Percentiles rank a stretch among this genome's conserved stretches.
These are phyloP conservation scores for Nidularia sp. DNA, from an alignment of 768 basidiomycete species.

Conservation along the genomic window DNA sequence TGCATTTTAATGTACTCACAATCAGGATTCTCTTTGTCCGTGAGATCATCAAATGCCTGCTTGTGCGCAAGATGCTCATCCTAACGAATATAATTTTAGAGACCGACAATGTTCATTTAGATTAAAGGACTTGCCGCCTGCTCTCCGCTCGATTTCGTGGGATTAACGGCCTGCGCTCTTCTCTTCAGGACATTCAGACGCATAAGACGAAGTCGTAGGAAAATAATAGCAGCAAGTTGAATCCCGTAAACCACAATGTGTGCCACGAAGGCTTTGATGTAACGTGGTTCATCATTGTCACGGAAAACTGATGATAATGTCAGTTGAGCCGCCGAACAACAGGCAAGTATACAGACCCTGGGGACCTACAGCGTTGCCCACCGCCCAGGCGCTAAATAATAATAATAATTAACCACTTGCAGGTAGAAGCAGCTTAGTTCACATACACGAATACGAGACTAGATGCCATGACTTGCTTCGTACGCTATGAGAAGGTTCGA, in stretches of 20 bases:
- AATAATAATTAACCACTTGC: no score
- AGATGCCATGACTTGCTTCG: constrained; percentile 46
- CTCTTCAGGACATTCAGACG: constrained; percentile 35
- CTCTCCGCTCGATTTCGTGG: constrained; percentile 24
- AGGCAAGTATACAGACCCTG: constrained; percentile 22
- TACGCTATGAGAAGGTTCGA: constrained; percentile 18
- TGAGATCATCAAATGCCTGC: constrained; percentile 45
- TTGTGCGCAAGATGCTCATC: constrained; percentile 28
- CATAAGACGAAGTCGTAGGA: constrained; percentile 37
- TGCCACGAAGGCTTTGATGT: constrained; percentile 40
- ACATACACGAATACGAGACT: constrained; percentile 42
- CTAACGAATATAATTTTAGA: constrained; percentile 8
- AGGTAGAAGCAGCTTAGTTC: no score
- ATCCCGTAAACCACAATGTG: constrained; percentile 45
- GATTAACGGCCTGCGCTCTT: constrained; percentile 25
- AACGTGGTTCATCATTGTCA: constrained; percentile 39
- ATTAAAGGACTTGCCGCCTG: constrained; percentile 12
- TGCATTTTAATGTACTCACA: constrained; percentile 19
- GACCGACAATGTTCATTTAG: background rate
- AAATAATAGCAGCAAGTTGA: constrained; percentile 30
- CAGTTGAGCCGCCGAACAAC: background rate
- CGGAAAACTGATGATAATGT: constrained; percentile 30
- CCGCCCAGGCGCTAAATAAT: constrained; percentile 37
- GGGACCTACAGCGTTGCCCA: constrained; percentile 44
- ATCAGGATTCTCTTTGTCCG: constrained; percentile 44